Percentiles rank a stretch among this genome's conserved stretches.
Evolutionary conservation across 192 early-diverging fungal genomes (phyloP).

Genomic region (Endogone sp.): DNA sequence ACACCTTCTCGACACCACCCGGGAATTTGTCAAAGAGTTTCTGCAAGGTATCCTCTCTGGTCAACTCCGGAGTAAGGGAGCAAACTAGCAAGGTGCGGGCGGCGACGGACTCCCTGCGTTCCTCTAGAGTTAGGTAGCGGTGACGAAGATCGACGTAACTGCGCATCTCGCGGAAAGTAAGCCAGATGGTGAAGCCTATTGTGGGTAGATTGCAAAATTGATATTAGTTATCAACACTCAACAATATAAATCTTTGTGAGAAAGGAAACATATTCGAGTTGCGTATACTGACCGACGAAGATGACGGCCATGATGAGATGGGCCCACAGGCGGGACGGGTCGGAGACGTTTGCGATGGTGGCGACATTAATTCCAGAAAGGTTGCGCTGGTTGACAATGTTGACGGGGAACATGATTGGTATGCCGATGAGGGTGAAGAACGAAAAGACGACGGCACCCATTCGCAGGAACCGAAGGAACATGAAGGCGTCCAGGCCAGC

Average conservation of each 20-base stretch:
- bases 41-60: constrained; percentile 40
- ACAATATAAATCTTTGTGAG: too few relatives aligned
- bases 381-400: constrained; percentile 46
- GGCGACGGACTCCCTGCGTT: constrained; percentile 38
- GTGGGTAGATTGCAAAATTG: constrained; percentile 3
- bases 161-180: constrained; percentile 57
- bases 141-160: constrained; percentile 61
- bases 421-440: constrained; percentile 51
- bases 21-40: constrained; percentile 59
- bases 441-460: constrained; percentile 61
- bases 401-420: constrained; percentile 66
- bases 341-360: constrained; percentile 70
- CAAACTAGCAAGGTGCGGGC: constrained; percentile 67
- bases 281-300: constrained; percentile 43
- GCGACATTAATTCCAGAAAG: constrained; percentile 50
- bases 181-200: constrained; percentile 32
- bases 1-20: constrained; percentile 61
- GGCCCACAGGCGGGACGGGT: constrained; percentile 58
- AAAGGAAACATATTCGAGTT: too few relatives aligned
- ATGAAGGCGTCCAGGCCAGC: constrained; percentile 77
- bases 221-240: constrained; percentile 1
- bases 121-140: constrained; percentile 50
- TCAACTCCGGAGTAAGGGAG: constrained; percentile 62
- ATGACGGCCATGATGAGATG: constrained; percentile 56
- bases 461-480: constrained; percentile 68